Percentiles rank a stretch among this genome's conserved stretches.
phyloP scores from a whole-genome alignment of 805 yeast genomes.

The Sugiyamaella floridensis region DNA sequence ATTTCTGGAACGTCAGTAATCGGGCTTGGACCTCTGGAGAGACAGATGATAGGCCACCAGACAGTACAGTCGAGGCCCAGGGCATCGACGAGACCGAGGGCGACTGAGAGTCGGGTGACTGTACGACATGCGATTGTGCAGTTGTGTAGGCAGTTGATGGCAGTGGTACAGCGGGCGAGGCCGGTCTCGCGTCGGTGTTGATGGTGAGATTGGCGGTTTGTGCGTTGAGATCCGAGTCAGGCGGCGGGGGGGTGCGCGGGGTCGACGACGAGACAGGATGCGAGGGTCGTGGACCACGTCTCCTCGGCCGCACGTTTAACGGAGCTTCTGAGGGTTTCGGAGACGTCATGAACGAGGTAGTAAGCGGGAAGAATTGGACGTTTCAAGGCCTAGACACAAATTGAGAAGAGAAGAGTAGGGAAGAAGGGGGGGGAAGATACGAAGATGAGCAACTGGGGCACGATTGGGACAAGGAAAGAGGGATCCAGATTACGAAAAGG shows the following conservation, averaged over 20 bases:
- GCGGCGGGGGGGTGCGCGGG: neutral
- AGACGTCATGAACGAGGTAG: too few relatives aligned
- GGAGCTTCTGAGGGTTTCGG: neutral
- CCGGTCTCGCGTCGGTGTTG: neutral
- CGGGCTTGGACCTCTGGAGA: constrained; percentile 79
- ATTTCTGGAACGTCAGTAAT: constrained; percentile 78
- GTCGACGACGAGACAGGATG: neutral
- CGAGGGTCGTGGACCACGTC: neutral
- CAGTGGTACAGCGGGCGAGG: neutral
- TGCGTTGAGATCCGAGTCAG: neutral
- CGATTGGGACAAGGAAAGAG: too few relatives aligned
- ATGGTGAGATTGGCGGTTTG: neutral
- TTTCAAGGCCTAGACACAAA: too few relatives aligned
- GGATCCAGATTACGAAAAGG: too few relatives aligned
- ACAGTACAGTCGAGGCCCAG: neutral
- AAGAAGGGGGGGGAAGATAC: too few relatives aligned
- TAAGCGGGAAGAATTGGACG: too few relatives aligned
- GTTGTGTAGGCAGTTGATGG: neutral
- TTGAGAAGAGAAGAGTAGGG: too few relatives aligned
- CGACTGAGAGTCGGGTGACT: neutral
- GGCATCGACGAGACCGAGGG: neutral
- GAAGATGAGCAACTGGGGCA: too few relatives aligned
- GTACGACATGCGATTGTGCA: neutral
- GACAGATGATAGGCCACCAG: constrained; percentile 6
- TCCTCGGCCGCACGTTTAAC: neutral